Conservation (phyloP, 2,329 filamentous ascomycete species). For the Lasiodiplodia citricola region DNA sequence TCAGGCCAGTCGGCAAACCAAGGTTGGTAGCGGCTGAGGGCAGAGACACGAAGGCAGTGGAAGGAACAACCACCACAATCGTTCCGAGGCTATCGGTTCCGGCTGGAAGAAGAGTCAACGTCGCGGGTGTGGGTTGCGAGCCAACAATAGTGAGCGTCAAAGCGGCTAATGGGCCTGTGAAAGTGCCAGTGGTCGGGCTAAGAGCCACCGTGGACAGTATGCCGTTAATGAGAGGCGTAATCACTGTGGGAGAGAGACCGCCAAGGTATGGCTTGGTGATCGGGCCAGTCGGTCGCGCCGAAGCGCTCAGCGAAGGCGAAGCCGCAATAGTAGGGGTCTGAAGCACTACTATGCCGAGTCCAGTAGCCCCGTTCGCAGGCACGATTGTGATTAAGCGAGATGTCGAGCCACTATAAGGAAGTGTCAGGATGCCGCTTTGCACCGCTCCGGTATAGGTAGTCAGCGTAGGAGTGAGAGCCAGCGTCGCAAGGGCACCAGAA, state of each 20-base stretch:
- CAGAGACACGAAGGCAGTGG: neutral
- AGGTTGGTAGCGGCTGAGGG: neutral
- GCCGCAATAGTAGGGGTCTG: too few species aligned
- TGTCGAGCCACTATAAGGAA: too few species aligned
- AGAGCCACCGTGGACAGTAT: neutral
- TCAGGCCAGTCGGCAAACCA: neutral
- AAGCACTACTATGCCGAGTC: too few species aligned
- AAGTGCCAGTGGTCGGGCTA: neutral
- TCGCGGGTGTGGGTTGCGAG: neutral
- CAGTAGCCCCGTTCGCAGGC: too few species aligned
- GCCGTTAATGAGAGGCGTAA: neutral
- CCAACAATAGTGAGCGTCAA: neutral
- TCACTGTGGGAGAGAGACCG: neutral
- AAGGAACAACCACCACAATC: neutral
- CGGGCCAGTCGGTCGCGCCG: neutral
- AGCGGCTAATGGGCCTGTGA: neutral
- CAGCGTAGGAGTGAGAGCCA: too few species aligned
- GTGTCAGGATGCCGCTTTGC: too few species aligned
- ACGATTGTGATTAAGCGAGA: too few species aligned
- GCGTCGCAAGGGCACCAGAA: too few species aligned
- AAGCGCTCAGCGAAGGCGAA: too few species aligned
- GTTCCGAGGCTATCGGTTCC: neutral
- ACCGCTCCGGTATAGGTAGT: too few species aligned
- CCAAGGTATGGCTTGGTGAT: constrained; percentile 5
- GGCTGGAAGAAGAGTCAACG: neutral